Percentiles rank a stretch among this genome's conserved stretches.
Conservation (phyloP, 352 stramenopile species). For the Globisporangium apiculatum region DNA sequence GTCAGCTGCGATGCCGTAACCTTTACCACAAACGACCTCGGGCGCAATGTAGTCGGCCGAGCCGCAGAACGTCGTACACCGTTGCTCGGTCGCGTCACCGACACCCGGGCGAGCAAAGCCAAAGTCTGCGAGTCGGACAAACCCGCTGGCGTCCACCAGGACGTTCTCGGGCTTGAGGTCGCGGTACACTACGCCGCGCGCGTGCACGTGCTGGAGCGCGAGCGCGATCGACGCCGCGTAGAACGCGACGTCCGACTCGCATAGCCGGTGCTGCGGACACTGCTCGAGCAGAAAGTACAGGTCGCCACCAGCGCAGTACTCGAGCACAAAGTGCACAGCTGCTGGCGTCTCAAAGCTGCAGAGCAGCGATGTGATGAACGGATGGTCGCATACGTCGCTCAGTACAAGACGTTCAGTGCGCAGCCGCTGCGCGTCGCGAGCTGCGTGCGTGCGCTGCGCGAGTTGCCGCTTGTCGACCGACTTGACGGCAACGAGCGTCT, state of each 20-base stretch:
- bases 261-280: slow-evolving; percentile 89
- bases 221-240: slow-evolving; percentile 96
- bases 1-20: slow-evolving; percentile 73
- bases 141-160: slow-evolving; percentile 86
- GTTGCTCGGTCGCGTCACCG: slow-evolving; percentile 36
- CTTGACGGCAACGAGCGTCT: slow-evolving; percentile 62
- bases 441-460: slow-evolving; percentile 9
- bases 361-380: slow-evolving; percentile 97
- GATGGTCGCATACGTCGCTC: slow-evolving; percentile 86
- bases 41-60: slow-evolving; percentile 83
- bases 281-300: slow-evolving; percentile 93
- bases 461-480: slow-evolving; percentile 75
- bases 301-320: slow-evolving; percentile 97
- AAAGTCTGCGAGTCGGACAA: slow-evolving; percentile 82
- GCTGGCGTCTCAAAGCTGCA: slow-evolving; percentile 88
- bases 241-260: slow-evolving; percentile 90
- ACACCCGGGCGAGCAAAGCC: slow-evolving; percentile 56
- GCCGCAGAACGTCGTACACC: slow-evolving; percentile 76
- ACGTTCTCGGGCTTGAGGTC: slow-evolving; percentile 92
- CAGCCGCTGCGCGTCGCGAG: slow-evolving; percentile 60
- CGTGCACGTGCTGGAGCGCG: slow-evolving; percentile 88
- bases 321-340: slow-evolving; percentile 97
- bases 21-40: slow-evolving; percentile 63
- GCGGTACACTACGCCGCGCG: slow-evolving; percentile 76
- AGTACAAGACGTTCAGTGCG: slow-evolving; percentile 98